Conservation (phyloP, 2,329 filamentous ascomycete genomes). For the Fusarium sublunatum region DNA sequence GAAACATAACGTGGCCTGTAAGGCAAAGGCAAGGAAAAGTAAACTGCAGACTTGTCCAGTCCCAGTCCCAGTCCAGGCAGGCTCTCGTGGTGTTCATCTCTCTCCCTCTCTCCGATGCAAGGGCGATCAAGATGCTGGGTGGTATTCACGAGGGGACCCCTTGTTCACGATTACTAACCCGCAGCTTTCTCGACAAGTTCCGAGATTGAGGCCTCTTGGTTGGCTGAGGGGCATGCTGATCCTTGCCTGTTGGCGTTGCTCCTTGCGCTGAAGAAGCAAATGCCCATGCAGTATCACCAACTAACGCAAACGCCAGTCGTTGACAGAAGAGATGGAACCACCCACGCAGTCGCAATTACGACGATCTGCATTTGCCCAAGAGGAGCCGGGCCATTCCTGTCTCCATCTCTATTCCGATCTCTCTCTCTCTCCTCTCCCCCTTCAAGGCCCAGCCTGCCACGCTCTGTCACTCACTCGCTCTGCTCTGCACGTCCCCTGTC, state of each 20-base stretch:
- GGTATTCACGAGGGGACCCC: background rate
- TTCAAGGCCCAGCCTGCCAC: background rate
- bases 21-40: background rate
- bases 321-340: background rate
- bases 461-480: background rate
- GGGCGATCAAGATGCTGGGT: conserved; percentile 9
- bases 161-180: background rate
- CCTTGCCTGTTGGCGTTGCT: conserved; percentile 18
- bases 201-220: background rate
- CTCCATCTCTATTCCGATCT: too few species aligned
- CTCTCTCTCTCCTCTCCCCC: too few species aligned
- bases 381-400: background rate
- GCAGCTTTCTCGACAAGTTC: background rate
- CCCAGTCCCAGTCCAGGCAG: background rate
- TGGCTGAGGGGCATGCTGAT: conserved; percentile 15
- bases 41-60: background rate
- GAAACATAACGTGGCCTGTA: background rate
- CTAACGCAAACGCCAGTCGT: background rate
- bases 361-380: conserved; percentile 24
- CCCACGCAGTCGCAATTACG: background rate
- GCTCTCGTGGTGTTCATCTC: conserved; percentile 5
- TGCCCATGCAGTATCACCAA: background rate
- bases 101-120: conserved; percentile 16
- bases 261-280: conserved; percentile 32
- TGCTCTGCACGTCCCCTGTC: conserved; percentile 20